Evolutionary conservation across 148 eudicot species (phyloP), one percentile per base, ranked within the genome.

Genomic region (Vaccinium darrowii): DNA sequence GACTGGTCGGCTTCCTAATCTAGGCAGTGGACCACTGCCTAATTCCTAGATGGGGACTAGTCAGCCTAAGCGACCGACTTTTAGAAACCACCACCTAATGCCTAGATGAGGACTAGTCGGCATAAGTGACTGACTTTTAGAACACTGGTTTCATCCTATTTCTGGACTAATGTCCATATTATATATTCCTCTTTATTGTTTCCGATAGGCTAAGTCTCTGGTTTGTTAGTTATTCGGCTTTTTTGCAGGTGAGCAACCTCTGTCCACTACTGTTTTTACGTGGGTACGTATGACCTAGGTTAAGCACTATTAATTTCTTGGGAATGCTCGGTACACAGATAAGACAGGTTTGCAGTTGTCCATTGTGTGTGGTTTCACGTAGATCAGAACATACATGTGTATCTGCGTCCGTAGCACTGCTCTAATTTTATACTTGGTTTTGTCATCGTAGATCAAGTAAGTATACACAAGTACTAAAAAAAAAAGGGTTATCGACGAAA

Each of bases 231-330:
- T 57, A 12, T n/a, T 39, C 33, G 19, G 8, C 43, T 54, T 54
- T 33, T 23, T 62, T 62, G 12, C 62, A 49, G 56, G 81, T n/a
- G 33, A 7, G 51, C 67, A 56, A 56, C 43, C 13, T 52, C 25
- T 84, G 10, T 76, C 77, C 15, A 71, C 67, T 53, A 51, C 6
- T 10, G n/a, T 11, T 62, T 16, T 4, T 47, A 71, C 8, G 10
- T 50, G 75, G 54, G 23, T 69, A 39, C 43, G 5, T 39, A 82
- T 81, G 84, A 67, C 43, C 74, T 62, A 65, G 13, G 56, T 39
- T 65, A 69, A 78, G 54, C 51, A 2, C 72, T 57, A 50, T 21
- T 62, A 21, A 62, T 21, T 62, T 62, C 67, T 19, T 7, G 25
- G 25, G 0, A 60, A 21, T 60, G 67, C 67, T 60, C 25, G 67